Base-by-base conservation (phyloP, 176 grass and related monocot species). In the Coix lacrymajobi region DNA sequence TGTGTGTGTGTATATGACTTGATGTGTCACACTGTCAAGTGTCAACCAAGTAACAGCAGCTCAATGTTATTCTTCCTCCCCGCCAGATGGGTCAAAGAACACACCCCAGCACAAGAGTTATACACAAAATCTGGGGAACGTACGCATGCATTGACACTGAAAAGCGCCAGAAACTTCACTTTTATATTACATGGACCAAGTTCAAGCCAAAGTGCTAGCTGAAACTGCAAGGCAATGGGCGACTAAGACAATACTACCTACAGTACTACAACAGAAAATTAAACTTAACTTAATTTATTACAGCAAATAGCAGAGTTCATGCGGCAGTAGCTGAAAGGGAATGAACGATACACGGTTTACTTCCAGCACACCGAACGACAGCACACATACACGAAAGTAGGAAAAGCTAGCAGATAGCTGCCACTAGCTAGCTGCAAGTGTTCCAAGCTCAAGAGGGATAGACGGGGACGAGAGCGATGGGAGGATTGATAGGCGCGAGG, bases 371-470 rank as follows among this genome's bases (percentile, higher is more conserved):
- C 34, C 19, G 1, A 54, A 54, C 49, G 11, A 30, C 6, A 67
- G 38, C 1, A 16, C 43, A 22, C 1, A 16, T 30, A 22, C 38
- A 12, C 5, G 15, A 22, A n/a, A 11, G 25, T 25, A 22, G 14
- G n/a, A 44, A 25, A 44, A 25, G n/a, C 49, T 20, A 5, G 68
- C 20, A 56, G 8, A 1, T 62, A 43, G 5, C 7, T 20, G 13
- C 51, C 8, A 56, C 20, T 56, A 4, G 13, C 43, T 46, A 41
- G 17, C 46, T 69, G 20, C 30, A 6, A 37, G 29, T 11, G 31
- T 62, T 34, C 68, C 63, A 69, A 87, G 85, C 85, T 87, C 85
- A 87, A 87, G 85, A 87, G 85, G 85, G 85, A 87, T 87, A 87
- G 85, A 87, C 72, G 16, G 24, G 7, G 39, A 52, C 0, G 0